Conservation (phyloP, 495 filamentous ascomycete genomes). For the Aspergillus sclerotiicarbonarius region DNA sequence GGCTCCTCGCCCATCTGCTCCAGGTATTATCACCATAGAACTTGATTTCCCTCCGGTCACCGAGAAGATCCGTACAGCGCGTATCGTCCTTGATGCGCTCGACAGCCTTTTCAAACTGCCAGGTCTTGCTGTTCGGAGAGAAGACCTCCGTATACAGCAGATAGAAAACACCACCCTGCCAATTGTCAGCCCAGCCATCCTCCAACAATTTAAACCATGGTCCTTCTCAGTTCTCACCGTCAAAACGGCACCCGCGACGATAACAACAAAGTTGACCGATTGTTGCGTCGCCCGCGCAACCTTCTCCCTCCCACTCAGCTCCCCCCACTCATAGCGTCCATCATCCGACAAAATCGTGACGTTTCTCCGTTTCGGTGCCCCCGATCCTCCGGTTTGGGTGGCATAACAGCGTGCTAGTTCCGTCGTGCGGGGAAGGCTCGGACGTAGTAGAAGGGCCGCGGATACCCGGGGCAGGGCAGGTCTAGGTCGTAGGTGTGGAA, state of each 20-base stretch:
- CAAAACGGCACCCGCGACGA: slow-evolving; percentile 69
- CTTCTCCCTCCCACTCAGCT: slow-evolving; percentile 75
- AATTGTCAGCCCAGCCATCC: slow-evolving; percentile 9
- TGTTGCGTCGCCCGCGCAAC: slow-evolving; percentile 85
- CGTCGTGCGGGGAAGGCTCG: slow-evolving; percentile 24
- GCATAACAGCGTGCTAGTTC: slow-evolving; percentile 46
- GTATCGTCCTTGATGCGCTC: slow-evolving; percentile 72
- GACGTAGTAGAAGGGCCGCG: slow-evolving; percentile 19
- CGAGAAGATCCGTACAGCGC: slow-evolving; percentile 70
- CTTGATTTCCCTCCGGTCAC: slow-evolving; percentile 68
- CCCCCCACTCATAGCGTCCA: slow-evolving; percentile 73
- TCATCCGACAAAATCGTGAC: slow-evolving; percentile 82
- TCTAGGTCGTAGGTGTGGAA: slow-evolving; percentile 22
- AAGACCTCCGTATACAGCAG: slow-evolving; percentile 86
- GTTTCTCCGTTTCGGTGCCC: slow-evolving; percentile 49
- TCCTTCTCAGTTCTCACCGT: slow-evolving; percentile 57
- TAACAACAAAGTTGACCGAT: slow-evolving; percentile 77
- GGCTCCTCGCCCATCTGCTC: slow-evolving; percentile 80
- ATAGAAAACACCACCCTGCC: slow-evolving; percentile 69
- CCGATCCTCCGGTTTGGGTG: slow-evolving; percentile 47
- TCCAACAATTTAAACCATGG: background rate
- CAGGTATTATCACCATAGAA: slow-evolving; percentile 81
- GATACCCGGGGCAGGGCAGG: slow-evolving; percentile 15
- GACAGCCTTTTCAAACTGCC: slow-evolving; percentile 86
- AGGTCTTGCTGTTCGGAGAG: slow-evolving; percentile 76